Base-by-base conservation (phyloP, 1,284 basidiomycete species). In the Cryptococcus sp. region DNA sequence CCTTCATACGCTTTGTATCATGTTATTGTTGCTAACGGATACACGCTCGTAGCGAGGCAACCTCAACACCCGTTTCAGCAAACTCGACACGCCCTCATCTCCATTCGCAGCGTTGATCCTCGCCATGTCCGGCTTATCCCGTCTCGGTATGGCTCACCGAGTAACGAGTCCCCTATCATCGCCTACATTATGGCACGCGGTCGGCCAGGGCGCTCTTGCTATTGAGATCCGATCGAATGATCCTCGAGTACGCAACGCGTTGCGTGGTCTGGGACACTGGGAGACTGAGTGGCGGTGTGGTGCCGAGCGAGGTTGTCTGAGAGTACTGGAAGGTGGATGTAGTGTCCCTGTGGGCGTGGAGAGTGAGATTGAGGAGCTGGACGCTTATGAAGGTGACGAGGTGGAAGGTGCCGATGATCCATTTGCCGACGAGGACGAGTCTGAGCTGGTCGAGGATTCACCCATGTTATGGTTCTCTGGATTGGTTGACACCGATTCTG, bases 281-380 rank as follows among this genome's bases (percentile, higher is more conserved):
- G 81, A 82, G 69, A 92, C 91, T 0, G 83, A 87, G 58, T 89
- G 87, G 86, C 79, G 74, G 54, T 90, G 88, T 68, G 80, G 83
- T 20, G 91, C 91, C 7, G 96, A 99, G 78, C 85, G 95, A 13
- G 89, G 89, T 1, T 87, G 91, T 75, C 81, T 99, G 62, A 83
- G 88, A 39, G 87, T 89, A 39, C 82, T 99, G 52, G 95, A 99
- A 76, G 96, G 96, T 13, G 96, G 94, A 26, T 99, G 96, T 78
- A 94, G 90, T 59, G 93, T 99, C 1, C 96, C 95, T 0, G 93
- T 98, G n/a, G 94, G 95, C 17, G 88, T 92, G 34, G 81, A 84
- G 57, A 88, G 86, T 47, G 75, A 74, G 52, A 58, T 77, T 19
- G 55, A 64, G 50, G 64, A 77, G 58, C 50, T 76, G 20, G 54